phyloP scores from a whole-genome alignment of 768 basidiomycete genomes.

The Suillus spraguei region DNA sequence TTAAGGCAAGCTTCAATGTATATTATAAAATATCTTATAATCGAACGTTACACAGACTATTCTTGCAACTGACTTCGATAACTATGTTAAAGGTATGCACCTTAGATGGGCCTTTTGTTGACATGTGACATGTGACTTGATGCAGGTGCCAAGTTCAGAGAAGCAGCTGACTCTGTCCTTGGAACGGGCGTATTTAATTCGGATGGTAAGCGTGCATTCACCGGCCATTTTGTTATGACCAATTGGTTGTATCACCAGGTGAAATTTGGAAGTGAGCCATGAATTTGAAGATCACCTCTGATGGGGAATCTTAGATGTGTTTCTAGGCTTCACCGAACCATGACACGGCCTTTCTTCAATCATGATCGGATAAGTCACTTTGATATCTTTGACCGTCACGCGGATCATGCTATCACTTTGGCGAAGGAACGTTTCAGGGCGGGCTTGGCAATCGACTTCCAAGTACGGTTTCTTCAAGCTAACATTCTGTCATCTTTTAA shows the following conservation, averaged over 20 bases:
- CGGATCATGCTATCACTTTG: no score
- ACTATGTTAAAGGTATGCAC: slow-evolving; percentile 44
- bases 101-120: not conserved
- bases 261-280: slow-evolving; percentile 66
- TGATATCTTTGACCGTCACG: slow-evolving; percentile 60
- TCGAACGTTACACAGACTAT: no score
- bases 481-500: not conserved
- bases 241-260: slow-evolving; percentile 37
- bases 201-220: slow-evolving; percentile 38
- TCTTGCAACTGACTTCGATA: slow-evolving; percentile 38
- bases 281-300: not conserved
- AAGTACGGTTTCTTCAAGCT: slow-evolving; percentile 34
- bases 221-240: not conserved
- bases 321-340: slow-evolving; percentile 59
- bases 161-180: slow-evolving; percentile 36
- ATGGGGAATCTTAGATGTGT: not conserved
- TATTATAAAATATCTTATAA: no score
- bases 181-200: slow-evolving; percentile 62
- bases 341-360: slow-evolving; percentile 74
- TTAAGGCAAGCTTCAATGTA: no score
- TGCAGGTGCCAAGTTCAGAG: slow-evolving; percentile 36
- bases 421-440: slow-evolving; percentile 45
- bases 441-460: slow-evolving; percentile 61
- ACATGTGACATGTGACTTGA: not conserved
- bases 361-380: slow-evolving; percentile 64